These are phyloP conservation scores for Dactylellina leptospora DNA, from an alignment of 2,329 filamentous ascomycete genomes.

Conservation along the genomic window DNA sequence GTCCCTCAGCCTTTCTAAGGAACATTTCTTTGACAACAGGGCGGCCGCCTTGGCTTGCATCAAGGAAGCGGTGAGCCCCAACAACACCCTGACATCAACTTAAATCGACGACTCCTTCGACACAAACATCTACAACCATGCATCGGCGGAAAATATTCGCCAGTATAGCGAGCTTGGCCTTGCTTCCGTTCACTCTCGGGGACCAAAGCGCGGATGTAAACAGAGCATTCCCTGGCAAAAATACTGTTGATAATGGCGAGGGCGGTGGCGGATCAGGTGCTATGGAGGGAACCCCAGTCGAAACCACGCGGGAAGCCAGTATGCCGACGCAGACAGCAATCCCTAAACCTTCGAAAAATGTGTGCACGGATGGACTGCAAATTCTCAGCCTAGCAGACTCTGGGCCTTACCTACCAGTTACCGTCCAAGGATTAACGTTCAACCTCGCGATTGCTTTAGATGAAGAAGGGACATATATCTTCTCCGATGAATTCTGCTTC, in stretches of 20 bases:
- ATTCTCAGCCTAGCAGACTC: conserved; percentile 7
- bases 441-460: conserved; percentile 28
- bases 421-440: neutral
- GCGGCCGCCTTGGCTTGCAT: conserved; percentile 38
- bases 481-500: conserved; percentile 19
- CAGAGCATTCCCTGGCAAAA: conserved; percentile 36
- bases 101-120: conserved; percentile 30
- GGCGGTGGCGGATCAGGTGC: neutral
- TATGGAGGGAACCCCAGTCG: neutral
- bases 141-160: conserved; percentile 36
- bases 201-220: conserved; percentile 3
- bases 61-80: conserved; percentile 11
- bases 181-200: conserved; percentile 22
- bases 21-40: conserved; percentile 26
- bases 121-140: conserved; percentile 20
- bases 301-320: conserved; percentile 1
- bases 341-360: neutral
- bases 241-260: conserved; percentile 10
- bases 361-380: conserved; percentile 11
- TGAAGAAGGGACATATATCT: conserved; percentile 28
- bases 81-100: conserved; percentile 41
- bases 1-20: conserved; percentile 30
- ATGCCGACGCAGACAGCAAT: conserved; percentile 14
- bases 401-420: conserved; percentile 32
- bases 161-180: conserved; percentile 24